A percentile compares a stretch with the other conserved stretches of the same genome.
These are phyloP conservation scores for Aureobasidium sp. DNA, from an alignment of 2,329 filamentous ascomycete species.

Conservation along the genomic window DNA sequence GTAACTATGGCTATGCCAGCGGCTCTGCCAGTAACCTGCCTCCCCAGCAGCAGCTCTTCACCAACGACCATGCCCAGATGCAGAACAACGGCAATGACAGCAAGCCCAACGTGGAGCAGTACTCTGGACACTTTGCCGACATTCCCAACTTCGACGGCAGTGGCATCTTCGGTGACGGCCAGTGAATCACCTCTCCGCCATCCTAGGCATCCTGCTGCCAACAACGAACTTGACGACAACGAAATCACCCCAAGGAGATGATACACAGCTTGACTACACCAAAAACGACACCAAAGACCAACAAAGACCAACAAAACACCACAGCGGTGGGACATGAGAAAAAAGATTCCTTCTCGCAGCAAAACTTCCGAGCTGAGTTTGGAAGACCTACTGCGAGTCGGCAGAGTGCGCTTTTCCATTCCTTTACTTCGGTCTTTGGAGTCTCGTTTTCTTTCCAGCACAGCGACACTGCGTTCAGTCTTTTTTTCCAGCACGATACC, in stretches of 20 bases:
- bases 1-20: background rate
- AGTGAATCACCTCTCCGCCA: background rate
- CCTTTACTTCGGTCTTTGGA: background rate
- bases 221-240: no score
- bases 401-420: background rate
- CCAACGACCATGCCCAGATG: background rate
- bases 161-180: background rate
- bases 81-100: background rate
- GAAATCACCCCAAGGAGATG: no score
- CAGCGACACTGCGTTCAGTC: background rate
- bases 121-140: background rate
- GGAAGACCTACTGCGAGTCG: background rate
- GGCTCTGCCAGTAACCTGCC: background rate
- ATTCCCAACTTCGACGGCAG: background rate
- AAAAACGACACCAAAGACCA: no score
- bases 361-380: background rate
- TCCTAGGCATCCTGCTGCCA: background rate
- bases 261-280: no score
- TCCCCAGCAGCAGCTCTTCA: background rate
- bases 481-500: background rate
- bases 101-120: background rate
- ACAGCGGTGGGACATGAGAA: background rate
- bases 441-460: background rate
- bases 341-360: background rate
- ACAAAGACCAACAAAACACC: background rate